Percentiles rank a stretch among this genome's conserved stretches.
These are phyloP conservation scores for Pythium angustatum DNA, from an alignment of 352 stramenopile species.

Conservation along the genomic window DNA sequence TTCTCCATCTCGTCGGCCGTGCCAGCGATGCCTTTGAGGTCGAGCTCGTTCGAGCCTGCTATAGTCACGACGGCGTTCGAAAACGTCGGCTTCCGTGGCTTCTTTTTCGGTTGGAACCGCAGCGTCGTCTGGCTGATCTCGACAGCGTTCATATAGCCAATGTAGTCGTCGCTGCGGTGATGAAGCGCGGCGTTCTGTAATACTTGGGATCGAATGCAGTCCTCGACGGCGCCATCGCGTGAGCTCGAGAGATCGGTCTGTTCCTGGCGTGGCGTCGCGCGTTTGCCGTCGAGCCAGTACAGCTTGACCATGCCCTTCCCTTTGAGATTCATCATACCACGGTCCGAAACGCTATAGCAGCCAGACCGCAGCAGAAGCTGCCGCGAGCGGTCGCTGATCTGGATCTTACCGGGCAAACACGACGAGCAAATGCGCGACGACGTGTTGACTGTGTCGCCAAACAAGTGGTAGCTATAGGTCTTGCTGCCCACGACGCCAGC, in stretches of 20 bases:
- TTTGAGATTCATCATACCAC: conserved; percentile 71
- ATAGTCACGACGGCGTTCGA: conserved; percentile 9
- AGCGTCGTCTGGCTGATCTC: conserved; percentile 53
- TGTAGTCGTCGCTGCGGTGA: conserved; percentile 59
- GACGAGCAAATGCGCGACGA: conserved; percentile 81
- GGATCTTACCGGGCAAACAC: conserved; percentile 57
- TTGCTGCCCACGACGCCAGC: conserved; percentile 81
- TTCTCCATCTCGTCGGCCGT: conserved; percentile 57
- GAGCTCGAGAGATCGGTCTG: conserved; percentile 32
- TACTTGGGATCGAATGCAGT: conserved; percentile 48
- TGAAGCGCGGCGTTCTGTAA: conserved; percentile 36
- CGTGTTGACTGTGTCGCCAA: conserved; percentile 85
- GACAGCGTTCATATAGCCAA: conserved; percentile 62
- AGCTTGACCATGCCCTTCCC: conserved; percentile 72
- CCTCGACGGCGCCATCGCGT: conserved; percentile 52
- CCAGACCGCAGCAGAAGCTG: conserved; percentile 50
- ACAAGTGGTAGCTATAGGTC: conserved; percentile 85
- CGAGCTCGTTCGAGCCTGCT: not conserved
- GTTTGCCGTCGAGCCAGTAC: conserved; percentile 69
- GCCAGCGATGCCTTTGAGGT: conserved; percentile 43
- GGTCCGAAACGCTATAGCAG: conserved; percentile 55
- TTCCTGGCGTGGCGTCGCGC: conserved; percentile 27
- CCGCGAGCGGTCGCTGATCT: conserved; percentile 60
- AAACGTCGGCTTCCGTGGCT: conserved; percentile 1
- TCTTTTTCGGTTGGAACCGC: conserved; percentile 45